Evolutionary conservation across 768 basidiomycete species (phyloP), one percentile per base, ranked within the genome.

Genomic region (Suillus ampliporus): DNA sequence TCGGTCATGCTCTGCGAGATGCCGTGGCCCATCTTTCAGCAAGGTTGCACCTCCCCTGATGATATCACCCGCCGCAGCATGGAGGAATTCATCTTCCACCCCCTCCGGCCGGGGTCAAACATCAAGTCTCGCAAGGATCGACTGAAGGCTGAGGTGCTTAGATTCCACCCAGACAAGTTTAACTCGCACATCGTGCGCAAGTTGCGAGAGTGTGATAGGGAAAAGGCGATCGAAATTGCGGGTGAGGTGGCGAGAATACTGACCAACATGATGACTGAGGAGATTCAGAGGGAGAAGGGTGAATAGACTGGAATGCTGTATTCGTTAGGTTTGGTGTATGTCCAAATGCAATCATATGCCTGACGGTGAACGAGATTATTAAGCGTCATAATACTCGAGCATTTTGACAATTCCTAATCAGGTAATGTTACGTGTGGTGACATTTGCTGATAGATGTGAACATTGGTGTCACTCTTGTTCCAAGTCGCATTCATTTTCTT

Each of bases 141-240:
- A 21, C 61, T 83, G 63, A 80, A 76, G 62, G 64, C 62, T n/a
- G 85, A 87, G 65, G 70, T 86, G 35, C 68, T 84, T 50, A 77
- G 79, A 23, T 88, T 82, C 78, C 85, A 88, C 63, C 83, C 85
- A 5, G 86, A 88, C 64, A 86, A 83, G 65, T 82, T 86, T 65
- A 70, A 80, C 61, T 61, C 67, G 14, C 75, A 68, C 9, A 67
- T 82, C 14, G 58, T 82, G 31, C 65, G 68, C 9, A 79, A 74
- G 51, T 74, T 86, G 9, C 61, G 67, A 4, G 64, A 65, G 5
- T 61, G 67, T 4, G 76, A 85, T 15, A 72, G 72, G 50, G 69
- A 67, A 21, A 60, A 58, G 11, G 79, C 82, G 5, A 63, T 59
- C 46, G 76, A 76, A 56, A 79, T 78, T 0, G 78, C 80, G 14